phyloP scores from a whole-genome alignment of 345 rosid genomes.

The Fremontodendron californicum region DNA sequence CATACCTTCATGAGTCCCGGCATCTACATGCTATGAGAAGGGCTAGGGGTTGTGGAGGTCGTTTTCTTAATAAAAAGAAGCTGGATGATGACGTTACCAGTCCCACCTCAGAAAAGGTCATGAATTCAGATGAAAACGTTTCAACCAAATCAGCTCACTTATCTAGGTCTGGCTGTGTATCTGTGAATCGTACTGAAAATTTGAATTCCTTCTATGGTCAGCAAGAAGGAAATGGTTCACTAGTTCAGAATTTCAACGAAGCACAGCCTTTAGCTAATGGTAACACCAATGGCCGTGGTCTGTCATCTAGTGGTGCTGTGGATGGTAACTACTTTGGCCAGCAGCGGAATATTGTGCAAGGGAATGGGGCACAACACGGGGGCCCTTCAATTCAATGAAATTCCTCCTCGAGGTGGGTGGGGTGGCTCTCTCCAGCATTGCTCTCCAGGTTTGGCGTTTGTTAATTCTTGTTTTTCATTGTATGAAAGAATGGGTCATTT shows the following conservation, averaged over 20 bases:
- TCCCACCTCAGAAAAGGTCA: slow-evolving; percentile 23
- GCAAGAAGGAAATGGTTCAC: slow-evolving; percentile 27
- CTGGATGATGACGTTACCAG: slow-evolving; percentile 21
- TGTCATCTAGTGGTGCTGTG: slow-evolving; percentile 13
- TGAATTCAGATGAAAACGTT: slow-evolving; percentile 17
- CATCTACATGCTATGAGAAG: slow-evolving; percentile 75
- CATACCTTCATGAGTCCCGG: slow-evolving; percentile 77
- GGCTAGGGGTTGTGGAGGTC: slow-evolving; percentile 73
- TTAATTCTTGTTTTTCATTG: neutral
- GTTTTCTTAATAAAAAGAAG: slow-evolving; percentile 57
- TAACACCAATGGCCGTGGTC: slow-evolving; percentile 12
- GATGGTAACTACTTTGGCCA: slow-evolving; percentile 19
- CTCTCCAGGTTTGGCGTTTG: slow-evolving; percentile 18
- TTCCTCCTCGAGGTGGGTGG: slow-evolving; percentile 17
- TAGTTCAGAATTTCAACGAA: slow-evolving; percentile 12
- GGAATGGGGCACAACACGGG: slow-evolving; percentile 31
- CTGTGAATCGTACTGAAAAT: slow-evolving; percentile 15
- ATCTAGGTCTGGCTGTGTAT: slow-evolving; percentile 21
- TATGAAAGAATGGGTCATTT: neutral
- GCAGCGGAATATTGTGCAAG: slow-evolving; percentile 26
- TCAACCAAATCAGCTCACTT: slow-evolving; percentile 20
- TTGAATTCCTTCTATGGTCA: slow-evolving; percentile 19
- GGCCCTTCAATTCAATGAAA: slow-evolving; percentile 26
- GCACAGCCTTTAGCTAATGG: slow-evolving; percentile 16
- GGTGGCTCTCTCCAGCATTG: slow-evolving; percentile 21